Percentiles rank a stretch among this genome's conserved stretches.
Conservation (phyloP, 139 green algal genomes). For the Ettlia oleoabundans region DNA sequence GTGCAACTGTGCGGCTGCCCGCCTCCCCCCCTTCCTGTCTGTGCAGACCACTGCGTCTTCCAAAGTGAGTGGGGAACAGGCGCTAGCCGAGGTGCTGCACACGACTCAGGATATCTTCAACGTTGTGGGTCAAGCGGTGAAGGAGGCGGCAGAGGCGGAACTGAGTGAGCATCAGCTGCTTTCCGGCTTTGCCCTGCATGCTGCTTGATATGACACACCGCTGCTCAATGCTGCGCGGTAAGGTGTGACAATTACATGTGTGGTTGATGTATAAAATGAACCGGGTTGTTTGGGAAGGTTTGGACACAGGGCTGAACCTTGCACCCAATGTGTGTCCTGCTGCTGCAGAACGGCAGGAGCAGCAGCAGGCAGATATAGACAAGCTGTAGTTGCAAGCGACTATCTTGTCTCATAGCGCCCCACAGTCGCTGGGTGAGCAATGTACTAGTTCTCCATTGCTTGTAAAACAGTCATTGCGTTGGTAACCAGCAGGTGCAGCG, state of each 20-base stretch:
- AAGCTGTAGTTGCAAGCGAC: neutral
- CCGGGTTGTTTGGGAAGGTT: too few relatives aligned
- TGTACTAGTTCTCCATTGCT: too few relatives aligned
- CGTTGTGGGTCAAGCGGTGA: conserved; percentile 38
- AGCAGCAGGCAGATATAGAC: conserved; percentile 18
- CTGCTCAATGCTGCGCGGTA: neutral
- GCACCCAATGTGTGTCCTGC: neutral
- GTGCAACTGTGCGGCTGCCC: too few relatives aligned
- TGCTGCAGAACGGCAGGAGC: conserved; percentile 13
- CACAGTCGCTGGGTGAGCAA: neutral
- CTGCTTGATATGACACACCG: neutral
- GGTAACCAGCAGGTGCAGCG: too few relatives aligned
- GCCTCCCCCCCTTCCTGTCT: neutral
- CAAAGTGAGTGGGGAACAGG: conserved; percentile 41
- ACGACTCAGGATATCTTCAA: conserved; percentile 34
- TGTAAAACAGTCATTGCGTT: too few relatives aligned
- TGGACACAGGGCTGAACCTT: too few relatives aligned
- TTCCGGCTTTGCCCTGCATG: neutral
- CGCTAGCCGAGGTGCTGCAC: conserved; percentile 41
- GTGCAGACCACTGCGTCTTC: conserved; percentile 28
- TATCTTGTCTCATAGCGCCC: neutral
- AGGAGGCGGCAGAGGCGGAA: neutral
- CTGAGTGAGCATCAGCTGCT: neutral
- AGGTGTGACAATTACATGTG: too few relatives aligned
- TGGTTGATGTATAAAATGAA: too few relatives aligned